phyloP scores from a whole-genome alignment of 2,329 filamentous ascomycete genomes.

The Immersiporthe knoxdaviesiana region DNA sequence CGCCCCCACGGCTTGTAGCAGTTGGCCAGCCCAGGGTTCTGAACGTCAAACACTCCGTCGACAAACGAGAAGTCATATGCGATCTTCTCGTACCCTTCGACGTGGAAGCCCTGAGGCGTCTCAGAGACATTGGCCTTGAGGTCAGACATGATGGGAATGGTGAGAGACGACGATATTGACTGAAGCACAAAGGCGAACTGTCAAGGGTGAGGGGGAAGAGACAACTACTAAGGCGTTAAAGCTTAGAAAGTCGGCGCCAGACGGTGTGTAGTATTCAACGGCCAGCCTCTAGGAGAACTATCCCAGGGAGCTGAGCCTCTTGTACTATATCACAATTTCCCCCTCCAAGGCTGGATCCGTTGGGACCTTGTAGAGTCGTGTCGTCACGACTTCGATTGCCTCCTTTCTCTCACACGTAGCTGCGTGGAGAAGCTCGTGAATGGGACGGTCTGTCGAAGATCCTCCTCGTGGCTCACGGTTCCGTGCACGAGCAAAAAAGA shows the following conservation, averaged over 20 bases:
- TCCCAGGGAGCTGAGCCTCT: slow-evolving; percentile 6
- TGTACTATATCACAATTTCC: slow-evolving; percentile 9
- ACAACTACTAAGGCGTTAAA: not conserved
- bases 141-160: slow-evolving; percentile 62
- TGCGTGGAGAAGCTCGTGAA: slow-evolving; percentile 14
- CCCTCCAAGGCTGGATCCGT: not conserved
- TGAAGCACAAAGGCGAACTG: not conserved
- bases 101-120: slow-evolving; percentile 68
- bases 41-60: slow-evolving; percentile 66
- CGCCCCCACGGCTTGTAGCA: slow-evolving; percentile 69
- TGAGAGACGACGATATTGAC: not conserved
- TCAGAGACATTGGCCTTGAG: slow-evolving; percentile 67
- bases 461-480: slow-evolving; percentile 10
- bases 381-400: slow-evolving; percentile 25
- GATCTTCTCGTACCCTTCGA: slow-evolving; percentile 76
- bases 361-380: slow-evolving; percentile 16
- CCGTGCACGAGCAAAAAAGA: not conserved
- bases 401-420: slow-evolving; percentile 1
- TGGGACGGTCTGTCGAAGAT: slow-evolving; percentile 7
- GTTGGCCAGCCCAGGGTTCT: slow-evolving; percentile 64
- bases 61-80: slow-evolving; percentile 76
- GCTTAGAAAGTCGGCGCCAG: slow-evolving; percentile 2
- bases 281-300: not conserved
- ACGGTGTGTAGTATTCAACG: not conserved
- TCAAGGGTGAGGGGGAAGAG: slow-evolving; percentile 4